phyloP scores from a whole-genome alignment of 371 early-diverging fungal species.

The Apophysomyces variabilis region DNA sequence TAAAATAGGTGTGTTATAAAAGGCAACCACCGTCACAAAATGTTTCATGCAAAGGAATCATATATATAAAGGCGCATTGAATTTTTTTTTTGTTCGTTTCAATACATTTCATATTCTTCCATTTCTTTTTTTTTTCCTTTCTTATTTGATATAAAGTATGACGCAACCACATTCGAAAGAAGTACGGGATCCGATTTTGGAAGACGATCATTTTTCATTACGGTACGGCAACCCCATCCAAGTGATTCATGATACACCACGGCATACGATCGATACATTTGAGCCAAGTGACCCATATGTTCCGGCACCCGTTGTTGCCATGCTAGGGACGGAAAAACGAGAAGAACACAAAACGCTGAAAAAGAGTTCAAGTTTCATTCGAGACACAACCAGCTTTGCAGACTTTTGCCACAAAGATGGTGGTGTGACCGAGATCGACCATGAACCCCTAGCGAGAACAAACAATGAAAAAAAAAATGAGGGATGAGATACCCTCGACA shows the following conservation, averaged over 20 bases:
- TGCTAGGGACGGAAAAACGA: constrained; percentile 15
- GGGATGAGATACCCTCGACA: too few species aligned
- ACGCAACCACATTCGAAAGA: constrained; percentile 16
- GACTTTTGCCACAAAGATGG: constrained; percentile 41
- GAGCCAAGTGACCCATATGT: constrained; percentile 34
- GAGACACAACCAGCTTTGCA: constrained; percentile 33
- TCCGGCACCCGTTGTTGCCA: constrained; percentile 17
- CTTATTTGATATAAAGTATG: not conserved
- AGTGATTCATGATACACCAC: constrained; percentile 36
- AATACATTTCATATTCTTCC: not conserved
- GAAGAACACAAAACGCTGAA: constrained; percentile 10
- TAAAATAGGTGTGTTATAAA: too few species aligned
- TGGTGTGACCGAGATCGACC: constrained; percentile 33
- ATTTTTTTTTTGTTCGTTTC: not conserved
- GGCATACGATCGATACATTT: constrained; percentile 26
- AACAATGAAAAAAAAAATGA: not conserved
- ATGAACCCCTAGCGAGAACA: constrained; percentile 6
- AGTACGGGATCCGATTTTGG: constrained; percentile 42
- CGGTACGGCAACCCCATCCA: constrained; percentile 46
- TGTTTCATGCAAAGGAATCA: constrained; percentile 11
- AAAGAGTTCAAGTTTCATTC: constrained; percentile 19
- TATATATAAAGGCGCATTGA: not conserved
- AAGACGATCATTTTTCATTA: constrained; percentile 43
- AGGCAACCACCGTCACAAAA: constrained; percentile 1
- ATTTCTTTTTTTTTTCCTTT: not conserved